Base-by-base conservation (phyloP, 345 rosid genomes). In the Bruguiera sexangula region DNA sequence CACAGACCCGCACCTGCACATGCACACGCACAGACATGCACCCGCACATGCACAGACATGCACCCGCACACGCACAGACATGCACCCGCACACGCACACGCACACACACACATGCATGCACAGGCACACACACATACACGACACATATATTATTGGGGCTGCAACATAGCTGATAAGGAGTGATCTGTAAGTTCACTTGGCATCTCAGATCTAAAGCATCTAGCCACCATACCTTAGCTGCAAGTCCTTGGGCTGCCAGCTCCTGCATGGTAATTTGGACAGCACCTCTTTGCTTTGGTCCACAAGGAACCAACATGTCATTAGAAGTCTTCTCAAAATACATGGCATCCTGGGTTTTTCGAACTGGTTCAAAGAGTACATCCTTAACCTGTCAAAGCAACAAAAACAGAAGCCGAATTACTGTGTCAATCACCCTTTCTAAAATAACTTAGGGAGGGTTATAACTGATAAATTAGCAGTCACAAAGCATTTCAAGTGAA, bases 301-400 rank as follows among this genome's bases (percentile, higher is more conserved):
- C 98, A 81, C 97, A 93, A 19, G 98, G 98, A 62, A 90, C 80
- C 92, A 86, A 93, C 85, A 84, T 76, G 62, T 72, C 96, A 74
- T 84, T 76, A 46, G 89, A 32, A 37, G 88, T 77, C 76, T 89
- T 83, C 56, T 72, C 65, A 39, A 93, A 93, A 75, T 67, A 93
- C 96, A 89, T 87, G 19, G 98, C 98, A 79, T 93, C 97, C 65
- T 86, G 93, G 8, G 97, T 90, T 80, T 93, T 89, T 46, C 98
- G 92, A 67, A 93, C 98, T 61, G 98, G 98, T 73, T 93, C 97
- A 70, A 93, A 93, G 10, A 93, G 87, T 63, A 93, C 98, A 79
- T 90, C 98, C 73, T 89, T 93, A 29, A 93, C 96, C 97, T 93
- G 85, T 70, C 62, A 71, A 59, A 13, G 11, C 18, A 32, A 48